phyloP scores from a whole-genome alignment of 805 yeast species.

The Komagataella populi region DNA sequence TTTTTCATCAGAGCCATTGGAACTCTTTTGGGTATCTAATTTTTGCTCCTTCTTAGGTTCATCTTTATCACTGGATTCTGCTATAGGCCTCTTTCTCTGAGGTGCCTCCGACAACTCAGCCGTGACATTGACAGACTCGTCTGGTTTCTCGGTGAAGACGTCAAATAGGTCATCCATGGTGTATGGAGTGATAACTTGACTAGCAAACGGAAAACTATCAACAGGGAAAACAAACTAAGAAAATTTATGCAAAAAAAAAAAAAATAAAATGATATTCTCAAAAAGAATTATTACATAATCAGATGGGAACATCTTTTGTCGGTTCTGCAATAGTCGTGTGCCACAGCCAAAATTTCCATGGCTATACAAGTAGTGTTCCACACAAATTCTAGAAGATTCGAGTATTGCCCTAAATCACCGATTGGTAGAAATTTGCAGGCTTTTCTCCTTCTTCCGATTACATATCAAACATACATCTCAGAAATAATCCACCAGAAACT shows the following conservation, averaged over 20 bases:
- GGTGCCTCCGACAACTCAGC: slow-evolving; percentile 2
- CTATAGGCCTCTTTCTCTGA: slow-evolving; percentile 7
- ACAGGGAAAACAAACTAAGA: background rate
- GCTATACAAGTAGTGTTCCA: background rate
- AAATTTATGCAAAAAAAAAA: background rate
- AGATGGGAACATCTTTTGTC: no score
- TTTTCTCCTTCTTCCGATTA: background rate
- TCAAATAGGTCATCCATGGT: slow-evolving; percentile 40
- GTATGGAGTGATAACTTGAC: background rate
- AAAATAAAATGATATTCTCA: background rate
- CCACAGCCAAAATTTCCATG: background rate
- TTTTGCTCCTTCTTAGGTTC: slow-evolving; percentile 16
- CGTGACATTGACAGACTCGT: slow-evolving; percentile 2
- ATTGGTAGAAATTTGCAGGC: background rate
- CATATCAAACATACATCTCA: background rate
- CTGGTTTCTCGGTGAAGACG: slow-evolving; percentile 40
- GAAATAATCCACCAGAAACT: background rate
- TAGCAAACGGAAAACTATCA: background rate
- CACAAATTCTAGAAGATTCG: background rate
- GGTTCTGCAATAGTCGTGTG: background rate
- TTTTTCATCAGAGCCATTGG: slow-evolving; percentile 7
- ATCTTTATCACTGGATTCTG: slow-evolving; percentile 7
- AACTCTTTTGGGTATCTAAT: slow-evolving; percentile 18
- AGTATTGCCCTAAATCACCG: background rate
- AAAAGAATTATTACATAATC: background rate